Evolutionary conservation across 495 filamentous ascomycete species (phyloP), one percentile per base, ranked within the genome.

Genomic region (Staphylotrichum longicolle): DNA sequence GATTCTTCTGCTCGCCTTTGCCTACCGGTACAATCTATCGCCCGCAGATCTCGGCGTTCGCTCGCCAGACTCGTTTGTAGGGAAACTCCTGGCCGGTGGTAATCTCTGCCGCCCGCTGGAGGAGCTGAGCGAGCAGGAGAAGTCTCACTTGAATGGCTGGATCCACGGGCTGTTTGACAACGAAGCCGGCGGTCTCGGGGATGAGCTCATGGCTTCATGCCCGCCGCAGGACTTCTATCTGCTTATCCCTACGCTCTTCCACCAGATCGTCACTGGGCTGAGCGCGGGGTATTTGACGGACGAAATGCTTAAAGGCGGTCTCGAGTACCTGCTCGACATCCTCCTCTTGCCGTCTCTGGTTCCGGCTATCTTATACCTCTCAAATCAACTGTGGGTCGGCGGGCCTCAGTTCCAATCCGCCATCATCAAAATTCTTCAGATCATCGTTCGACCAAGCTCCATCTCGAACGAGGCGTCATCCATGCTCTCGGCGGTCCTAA

Each of bases 191-290:
- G 80, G 79, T 8, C 65, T 84, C 0, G 78, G 80, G 2, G 93
- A 98, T 66, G 93, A 96, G 57, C 83, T 95, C 6, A 91, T 97
- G 88, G 88, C 91, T 7, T 85, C 88, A 2, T 98, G 94, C 67
- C 90, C 88, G 32, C 95, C 94, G 2, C 92, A 96, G 66, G 90
- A 96, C 37, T 98, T 98, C 68, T 96, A 97, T 67, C 75, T 89
- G 15, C 84, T 98, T n/a, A 87, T 96, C 5, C 87, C 92, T 7
- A 94, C 93, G 1, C 74, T 98, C 0, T 96, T 98, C 68, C 82
- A 87, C 58, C 91, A 98, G 65, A 91, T 88, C 48, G 82, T 96
- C 1, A 79, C 88, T 10, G 94, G 91, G 2, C 88, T 87, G 65
- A 82, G 85, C 60, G 84, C 82, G 0, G 85, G 85, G 6, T 80